These are phyloP conservation scores for Rhizopogon rudus DNA, from an alignment of 768 basidiomycete genomes.

Conservation along the genomic window DNA sequence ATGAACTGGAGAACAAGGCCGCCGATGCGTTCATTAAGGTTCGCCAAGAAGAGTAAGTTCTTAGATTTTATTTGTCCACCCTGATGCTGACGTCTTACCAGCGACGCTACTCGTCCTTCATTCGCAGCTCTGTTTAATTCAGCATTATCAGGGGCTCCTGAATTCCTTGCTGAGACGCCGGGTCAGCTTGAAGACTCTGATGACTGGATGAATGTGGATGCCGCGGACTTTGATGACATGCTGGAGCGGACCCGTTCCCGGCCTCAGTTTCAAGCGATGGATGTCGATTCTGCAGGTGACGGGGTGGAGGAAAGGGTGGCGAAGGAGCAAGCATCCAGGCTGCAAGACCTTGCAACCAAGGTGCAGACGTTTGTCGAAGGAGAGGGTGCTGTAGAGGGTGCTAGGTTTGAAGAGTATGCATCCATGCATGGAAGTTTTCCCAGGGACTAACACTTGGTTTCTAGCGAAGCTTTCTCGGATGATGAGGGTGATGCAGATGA, in stretches of 20 bases:
- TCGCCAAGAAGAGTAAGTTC: slow-evolving; percentile 62
- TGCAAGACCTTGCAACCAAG: slow-evolving; percentile 76
- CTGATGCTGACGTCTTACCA: slow-evolving; percentile 15
- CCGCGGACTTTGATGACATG: slow-evolving; percentile 70
- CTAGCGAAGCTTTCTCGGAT: slow-evolving; percentile 67
- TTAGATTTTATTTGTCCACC: neutral
- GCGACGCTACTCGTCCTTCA: slow-evolving; percentile 60
- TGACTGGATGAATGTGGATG: slow-evolving; percentile 81
- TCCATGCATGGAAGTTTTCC: neutral
- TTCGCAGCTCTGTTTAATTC: slow-evolving; percentile 72
- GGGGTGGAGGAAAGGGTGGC: slow-evolving; percentile 41
- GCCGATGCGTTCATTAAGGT: slow-evolving; percentile 57
- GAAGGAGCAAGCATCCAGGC: slow-evolving; percentile 59
- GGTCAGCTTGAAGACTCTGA: slow-evolving; percentile 63
- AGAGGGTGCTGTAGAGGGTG: slow-evolving; percentile 85
- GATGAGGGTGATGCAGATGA: slow-evolving; percentile 30
- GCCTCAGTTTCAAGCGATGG: slow-evolving; percentile 38
- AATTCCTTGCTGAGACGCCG: slow-evolving; percentile 9
- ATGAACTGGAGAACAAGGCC: slow-evolving; percentile 65
- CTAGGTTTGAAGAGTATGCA: slow-evolving; percentile 84
- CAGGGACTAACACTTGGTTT: slow-evolving; percentile 4
- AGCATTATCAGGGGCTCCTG: slow-evolving; percentile 45
- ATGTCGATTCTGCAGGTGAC: slow-evolving; percentile 35
- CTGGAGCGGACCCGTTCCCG: slow-evolving; percentile 40
- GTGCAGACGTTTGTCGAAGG: slow-evolving; percentile 91